A percentile compares a stretch with the other conserved stretches of the same genome.
Conservation (phyloP, 139 green algal species). For the Auxenochlorella pyrenoidosa region DNA sequence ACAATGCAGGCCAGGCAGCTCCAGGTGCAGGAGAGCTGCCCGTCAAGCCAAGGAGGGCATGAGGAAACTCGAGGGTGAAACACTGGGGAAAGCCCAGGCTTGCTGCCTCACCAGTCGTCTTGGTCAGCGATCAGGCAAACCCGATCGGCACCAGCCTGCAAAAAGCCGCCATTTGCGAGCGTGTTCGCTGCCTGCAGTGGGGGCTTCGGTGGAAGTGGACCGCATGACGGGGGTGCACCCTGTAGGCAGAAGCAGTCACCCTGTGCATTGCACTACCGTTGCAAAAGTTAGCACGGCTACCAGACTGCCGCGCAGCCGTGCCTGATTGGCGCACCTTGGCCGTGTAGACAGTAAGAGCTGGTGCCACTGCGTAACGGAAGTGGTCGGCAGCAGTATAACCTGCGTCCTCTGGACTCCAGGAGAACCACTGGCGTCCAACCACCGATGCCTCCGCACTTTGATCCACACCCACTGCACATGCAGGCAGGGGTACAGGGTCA, state of each 20-base stretch:
- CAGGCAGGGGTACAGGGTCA: not conserved
- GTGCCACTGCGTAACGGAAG: conserved; percentile 66
- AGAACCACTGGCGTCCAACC: conserved; percentile 92
- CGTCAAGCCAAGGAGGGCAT: too few relatives aligned
- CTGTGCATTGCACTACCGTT: too few relatives aligned
- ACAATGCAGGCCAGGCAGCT: too few relatives aligned
- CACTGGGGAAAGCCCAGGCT: not conserved
- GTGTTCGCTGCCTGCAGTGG: not conserved
- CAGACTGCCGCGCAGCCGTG: too few relatives aligned
- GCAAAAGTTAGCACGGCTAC: too few relatives aligned
- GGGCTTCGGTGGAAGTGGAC: not conserved
- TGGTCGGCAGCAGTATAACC: conserved; percentile 23
- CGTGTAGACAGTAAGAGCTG: conserved; percentile 62
- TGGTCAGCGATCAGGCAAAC: conserved; percentile 9
- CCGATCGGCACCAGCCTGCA: conserved; percentile 63
- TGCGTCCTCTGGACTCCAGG: conserved; percentile 62
- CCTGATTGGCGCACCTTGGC: not conserved
- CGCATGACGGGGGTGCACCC: not conserved
- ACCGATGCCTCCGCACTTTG: conserved; percentile 59
- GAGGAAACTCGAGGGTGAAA: not conserved
- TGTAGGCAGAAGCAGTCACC: not conserved
- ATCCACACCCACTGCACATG: conserved; percentile 68
- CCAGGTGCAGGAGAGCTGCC: not conserved
- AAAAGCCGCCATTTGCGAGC: conserved; percentile 52
- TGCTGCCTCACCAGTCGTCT: conserved; percentile 1